These are phyloP conservation scores for Gossypium australe DNA, from an alignment of 345 rosid species.

Conservation along the genomic window DNA sequence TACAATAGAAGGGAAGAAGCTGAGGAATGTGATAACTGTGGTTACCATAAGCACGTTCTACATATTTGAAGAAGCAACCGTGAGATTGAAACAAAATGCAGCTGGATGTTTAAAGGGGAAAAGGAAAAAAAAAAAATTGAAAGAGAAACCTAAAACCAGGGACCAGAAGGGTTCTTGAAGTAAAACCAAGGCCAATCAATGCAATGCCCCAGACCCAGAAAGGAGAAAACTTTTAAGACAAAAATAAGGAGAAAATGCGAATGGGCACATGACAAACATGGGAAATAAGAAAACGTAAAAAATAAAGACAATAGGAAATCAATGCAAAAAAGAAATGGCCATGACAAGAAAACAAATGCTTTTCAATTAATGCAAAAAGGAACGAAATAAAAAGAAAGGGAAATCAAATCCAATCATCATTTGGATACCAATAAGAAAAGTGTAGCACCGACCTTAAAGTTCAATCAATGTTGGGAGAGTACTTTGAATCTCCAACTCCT, in stretches of 20 bases:
- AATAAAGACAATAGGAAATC: not conserved
- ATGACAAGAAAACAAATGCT: not conserved
- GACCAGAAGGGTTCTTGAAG: not conserved
- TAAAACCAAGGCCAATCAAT: not conserved
- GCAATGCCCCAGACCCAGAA: not conserved
- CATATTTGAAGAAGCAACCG: not conserved
- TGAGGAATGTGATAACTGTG: not conserved
- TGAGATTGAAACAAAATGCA: not conserved
- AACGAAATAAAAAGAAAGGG: not conserved
- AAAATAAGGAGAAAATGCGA: not conserved
- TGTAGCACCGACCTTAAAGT: conserved; percentile 1
- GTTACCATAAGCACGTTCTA: conserved; percentile 9
- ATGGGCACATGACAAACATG: conserved; percentile 3
- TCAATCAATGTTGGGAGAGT: not conserved
- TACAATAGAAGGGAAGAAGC: not conserved
- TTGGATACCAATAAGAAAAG: not conserved
- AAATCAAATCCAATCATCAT: not conserved
- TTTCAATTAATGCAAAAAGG: not conserved
- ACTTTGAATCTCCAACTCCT: conserved; percentile 12
- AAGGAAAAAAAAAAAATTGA: not conserved
- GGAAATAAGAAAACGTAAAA: not conserved
- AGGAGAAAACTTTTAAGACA: conserved; percentile 1
- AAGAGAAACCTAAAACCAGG: not conserved
- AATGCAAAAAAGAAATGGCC: conserved; percentile 4
- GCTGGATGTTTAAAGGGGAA: not conserved